These are phyloP conservation scores for Lactarius psammicola DNA, from an alignment of 768 basidiomycete species.

Conservation along the genomic window DNA sequence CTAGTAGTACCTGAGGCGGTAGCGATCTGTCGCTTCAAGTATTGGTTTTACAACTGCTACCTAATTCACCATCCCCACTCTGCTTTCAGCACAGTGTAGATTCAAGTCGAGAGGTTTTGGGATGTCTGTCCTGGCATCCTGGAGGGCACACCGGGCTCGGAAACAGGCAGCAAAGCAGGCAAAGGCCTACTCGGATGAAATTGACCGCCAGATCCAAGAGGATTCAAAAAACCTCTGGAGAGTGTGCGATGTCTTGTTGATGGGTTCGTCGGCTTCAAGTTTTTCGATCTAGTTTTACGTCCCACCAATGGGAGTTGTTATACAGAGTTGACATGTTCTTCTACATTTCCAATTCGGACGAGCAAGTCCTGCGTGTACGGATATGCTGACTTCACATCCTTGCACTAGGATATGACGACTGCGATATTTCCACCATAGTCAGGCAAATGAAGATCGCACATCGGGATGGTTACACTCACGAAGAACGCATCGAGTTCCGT, in stretches of 20 bases:
- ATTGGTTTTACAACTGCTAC: too few relatives aligned
- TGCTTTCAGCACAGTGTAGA: too few relatives aligned
- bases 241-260: constrained; percentile 85
- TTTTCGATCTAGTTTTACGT: neutral
- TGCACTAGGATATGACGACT: constrained; percentile 10
- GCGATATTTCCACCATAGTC: constrained; percentile 8
- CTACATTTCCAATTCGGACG: too few relatives aligned
- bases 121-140: neutral
- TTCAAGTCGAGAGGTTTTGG: neutral
- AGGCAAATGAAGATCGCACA: constrained; percentile 1
- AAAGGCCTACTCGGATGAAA: constrained; percentile 63
- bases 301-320: neutral
- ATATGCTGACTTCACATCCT: constrained; percentile 3
- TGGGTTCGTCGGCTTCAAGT: constrained; percentile 61
- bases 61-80: too few relatives aligned
- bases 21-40: too few relatives aligned
- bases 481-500: constrained; percentile 4
- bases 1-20: too few relatives aligned
- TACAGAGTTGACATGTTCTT: too few relatives aligned
- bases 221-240: constrained; percentile 73
- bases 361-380: neutral
- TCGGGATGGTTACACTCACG: constrained; percentile 45
- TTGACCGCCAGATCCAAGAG: constrained; percentile 82
- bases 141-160: neutral
- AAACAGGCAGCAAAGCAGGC: neutral